A percentile compares a stretch with the other conserved stretches of the same genome.
These are phyloP conservation scores for Ganoderma sinense DNA, from an alignment of 1,284 basidiomycete species.

Conservation along the genomic window DNA sequence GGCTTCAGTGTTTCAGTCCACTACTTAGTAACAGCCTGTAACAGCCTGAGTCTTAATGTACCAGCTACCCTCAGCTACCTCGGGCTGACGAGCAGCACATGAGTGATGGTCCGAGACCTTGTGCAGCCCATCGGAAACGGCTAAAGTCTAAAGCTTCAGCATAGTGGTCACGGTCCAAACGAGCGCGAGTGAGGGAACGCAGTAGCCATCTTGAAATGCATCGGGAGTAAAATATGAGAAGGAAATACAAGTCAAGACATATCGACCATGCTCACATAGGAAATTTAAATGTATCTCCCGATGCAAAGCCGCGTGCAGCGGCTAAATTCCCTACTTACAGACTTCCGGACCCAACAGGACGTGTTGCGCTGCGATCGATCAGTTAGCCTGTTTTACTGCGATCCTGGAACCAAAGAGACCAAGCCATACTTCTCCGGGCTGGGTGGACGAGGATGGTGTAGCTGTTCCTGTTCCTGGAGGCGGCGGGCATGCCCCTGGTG, in stretches of 20 bases:
- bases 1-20: too few species aligned
- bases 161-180: neutral
- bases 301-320: too few species aligned
- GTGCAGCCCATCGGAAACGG: neutral
- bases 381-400: neutral
- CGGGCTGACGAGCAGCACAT: too few species aligned
- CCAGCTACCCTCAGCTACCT: too few species aligned
- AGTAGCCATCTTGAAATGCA: too few species aligned
- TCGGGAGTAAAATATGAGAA: too few species aligned
- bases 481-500: neutral
- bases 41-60: too few species aligned
- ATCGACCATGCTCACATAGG: too few species aligned
- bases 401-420: neutral
- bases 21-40: too few species aligned
- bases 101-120: too few species aligned
- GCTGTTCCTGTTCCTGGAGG: neutral
- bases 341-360: neutral
- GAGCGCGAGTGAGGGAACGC: neutral
- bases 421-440: neutral
- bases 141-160: neutral
- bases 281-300: too few species aligned
- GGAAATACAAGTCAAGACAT: too few species aligned
- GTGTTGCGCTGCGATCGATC: neutral
- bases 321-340: neutral
- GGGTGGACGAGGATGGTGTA: neutral